Evolutionary conservation across 1,139 yeast species (phyloP).

Genomic region (Groenewaldozyma sp.): DNA sequence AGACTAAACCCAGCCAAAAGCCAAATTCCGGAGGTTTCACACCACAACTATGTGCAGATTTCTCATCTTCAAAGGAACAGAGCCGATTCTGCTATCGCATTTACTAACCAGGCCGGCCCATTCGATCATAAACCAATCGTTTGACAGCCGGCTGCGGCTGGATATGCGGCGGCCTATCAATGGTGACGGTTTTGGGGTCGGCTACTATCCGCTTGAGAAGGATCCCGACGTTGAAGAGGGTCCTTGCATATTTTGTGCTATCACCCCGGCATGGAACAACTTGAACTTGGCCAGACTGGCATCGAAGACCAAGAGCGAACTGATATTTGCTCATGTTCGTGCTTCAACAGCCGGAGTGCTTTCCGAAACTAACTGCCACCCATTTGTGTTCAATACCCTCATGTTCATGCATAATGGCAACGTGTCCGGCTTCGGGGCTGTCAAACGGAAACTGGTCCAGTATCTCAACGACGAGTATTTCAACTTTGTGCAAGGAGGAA

Average conservation of each 20-base stretch:
- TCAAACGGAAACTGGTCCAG: conserved; percentile 63
- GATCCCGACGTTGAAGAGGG: conserved; percentile 48
- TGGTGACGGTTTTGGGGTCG: conserved; percentile 98
- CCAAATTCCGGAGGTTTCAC: neutral
- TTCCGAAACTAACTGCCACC: conserved; percentile 93
- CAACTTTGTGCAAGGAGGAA: conserved; percentile 76
- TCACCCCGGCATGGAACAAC: conserved; percentile 97
- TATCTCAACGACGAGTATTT: conserved; percentile 76
- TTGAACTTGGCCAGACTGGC: conserved; percentile 78
- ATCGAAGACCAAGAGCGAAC: conserved; percentile 70
- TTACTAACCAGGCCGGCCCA: conserved; percentile 91
- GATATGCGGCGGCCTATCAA: conserved; percentile 88
- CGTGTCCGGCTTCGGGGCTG: conserved; percentile 58
- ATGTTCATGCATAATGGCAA: conserved; percentile 99
- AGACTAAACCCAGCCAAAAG: too few species aligned
- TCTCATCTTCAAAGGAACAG: conserved; percentile 54
- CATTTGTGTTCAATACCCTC: conserved; percentile 70
- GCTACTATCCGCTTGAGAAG: conserved; percentile 54
- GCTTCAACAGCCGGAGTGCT: conserved; percentile 94
- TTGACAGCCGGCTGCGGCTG: conserved; percentile 77
- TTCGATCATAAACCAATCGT: conserved; percentile 91
- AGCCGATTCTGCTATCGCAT: conserved; percentile 78
- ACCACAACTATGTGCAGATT: conserved; percentile 45
- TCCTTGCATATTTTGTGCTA: conserved; percentile 84
- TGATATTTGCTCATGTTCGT: conserved; percentile 91